Evolutionary conservation across 768 basidiomycete genomes (phyloP), one percentile per base, ranked within the genome.

Genomic region (Xerocomellus chrysenteron): DNA sequence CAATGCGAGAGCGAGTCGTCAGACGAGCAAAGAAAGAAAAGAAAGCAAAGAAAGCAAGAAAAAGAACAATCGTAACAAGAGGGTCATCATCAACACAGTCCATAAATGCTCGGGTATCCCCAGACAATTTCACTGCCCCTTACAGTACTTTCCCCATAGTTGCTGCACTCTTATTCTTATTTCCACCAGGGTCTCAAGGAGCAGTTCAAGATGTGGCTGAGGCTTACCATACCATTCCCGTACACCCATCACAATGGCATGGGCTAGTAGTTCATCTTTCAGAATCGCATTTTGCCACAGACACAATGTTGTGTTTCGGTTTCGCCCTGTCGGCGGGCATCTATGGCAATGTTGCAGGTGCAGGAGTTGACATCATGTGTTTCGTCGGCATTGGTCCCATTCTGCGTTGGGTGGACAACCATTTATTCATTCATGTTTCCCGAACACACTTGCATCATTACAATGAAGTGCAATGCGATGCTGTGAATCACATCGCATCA

Each of bases 211-310:
- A 59, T 4, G 32, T 56, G 0, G 36, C 58, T 2, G 55, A 56
- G 21, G 58, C 47, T 0, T 59, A 59, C 5, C n/a, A 16, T 0
- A 74, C 66, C 0, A 64, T 79, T 0, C 75, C 74, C 0, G 26
- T 75, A 0, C 60, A 66, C 11, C 65, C 53, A 0, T 61, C 62
- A 0, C 77, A 79, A 35, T 80, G 75, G 76, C 75, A 75, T 0
- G 74, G 66, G 0, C 26, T 67, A 0, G 73, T 77, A 0, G 60
- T 78, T 0, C 54, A 64, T 0, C 49, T 75, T 0, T 35, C 44
- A 1, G 46, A 58, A 0, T n/a, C 12, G 0, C 1, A 71, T 69
- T 51, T 51, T 13, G 21, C 50, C 1, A 11, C 35, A 10, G 50
- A 51, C 52, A 73, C 51, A 57, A 19, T 55, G 0, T 65, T 71